phyloP scores from a whole-genome alignment of 192 early-diverging fungal species.

The Powellomyces hirtus region DNA sequence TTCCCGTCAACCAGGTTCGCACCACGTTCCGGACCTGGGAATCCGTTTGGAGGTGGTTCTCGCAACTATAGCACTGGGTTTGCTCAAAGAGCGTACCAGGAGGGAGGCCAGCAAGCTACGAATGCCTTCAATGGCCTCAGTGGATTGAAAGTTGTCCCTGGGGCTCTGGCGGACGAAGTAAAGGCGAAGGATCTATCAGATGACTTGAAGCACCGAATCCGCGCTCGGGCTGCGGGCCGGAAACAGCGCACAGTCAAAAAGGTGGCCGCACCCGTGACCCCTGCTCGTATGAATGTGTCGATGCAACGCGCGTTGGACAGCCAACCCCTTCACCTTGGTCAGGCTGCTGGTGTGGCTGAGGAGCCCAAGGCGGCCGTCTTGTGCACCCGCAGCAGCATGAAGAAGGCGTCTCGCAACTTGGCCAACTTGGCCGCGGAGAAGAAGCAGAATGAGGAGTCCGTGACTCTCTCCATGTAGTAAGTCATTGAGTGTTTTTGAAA shows the following conservation, averaged over 20 bases:
- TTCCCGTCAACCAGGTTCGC: neutral
- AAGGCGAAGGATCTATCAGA: neutral
- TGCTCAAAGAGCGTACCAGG: neutral
- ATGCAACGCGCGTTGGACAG: neutral
- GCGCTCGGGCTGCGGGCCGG: neutral
- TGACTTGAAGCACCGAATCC: neutral
- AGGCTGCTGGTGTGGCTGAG: neutral
- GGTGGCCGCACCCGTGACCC: neutral
- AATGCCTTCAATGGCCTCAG: conserved; percentile 1
- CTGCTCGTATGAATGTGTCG: neutral
- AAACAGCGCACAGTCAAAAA: neutral
- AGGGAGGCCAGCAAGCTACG: neutral
- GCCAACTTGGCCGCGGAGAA: neutral
- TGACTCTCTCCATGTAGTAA: conserved; percentile 18
- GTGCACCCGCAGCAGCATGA: neutral
- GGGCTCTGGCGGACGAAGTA: conserved; percentile 14
- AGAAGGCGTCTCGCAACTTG: neutral
- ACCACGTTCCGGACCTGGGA: neutral
- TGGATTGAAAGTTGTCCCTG: conserved; percentile 20
- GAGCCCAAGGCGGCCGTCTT: neutral
- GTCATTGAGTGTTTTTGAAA: neutral
- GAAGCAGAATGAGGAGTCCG: neutral
- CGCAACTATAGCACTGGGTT: conserved; percentile 14
- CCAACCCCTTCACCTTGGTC: neutral
- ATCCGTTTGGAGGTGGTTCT: neutral